These are phyloP conservation scores for Elasticomyces elasticus DNA, from an alignment of 495 filamentous ascomycete genomes.

Conservation along the genomic window DNA sequence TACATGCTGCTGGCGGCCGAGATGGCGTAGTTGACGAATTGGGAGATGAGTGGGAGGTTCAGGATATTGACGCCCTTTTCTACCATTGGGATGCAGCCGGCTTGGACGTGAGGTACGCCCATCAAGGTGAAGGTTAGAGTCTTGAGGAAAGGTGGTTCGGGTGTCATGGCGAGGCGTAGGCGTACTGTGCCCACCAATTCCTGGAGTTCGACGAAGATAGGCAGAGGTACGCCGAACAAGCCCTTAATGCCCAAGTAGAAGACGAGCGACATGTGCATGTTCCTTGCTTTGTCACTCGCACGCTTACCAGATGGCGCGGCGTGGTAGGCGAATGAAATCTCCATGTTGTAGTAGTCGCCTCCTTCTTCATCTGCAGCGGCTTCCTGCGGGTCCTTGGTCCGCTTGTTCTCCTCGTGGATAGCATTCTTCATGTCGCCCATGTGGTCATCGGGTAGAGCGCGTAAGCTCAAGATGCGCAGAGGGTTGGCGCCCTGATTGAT, in stretches of 20 bases:
- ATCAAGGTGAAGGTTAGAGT: constrained; percentile 87
- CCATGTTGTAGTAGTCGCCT: constrained; percentile 88
- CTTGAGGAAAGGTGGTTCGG: constrained; percentile 83
- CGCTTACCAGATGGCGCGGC: constrained; percentile 61
- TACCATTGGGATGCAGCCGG: constrained; percentile 86
- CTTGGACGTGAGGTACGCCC: constrained; percentile 78
- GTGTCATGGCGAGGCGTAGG: constrained; percentile 71
- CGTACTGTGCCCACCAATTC: constrained; percentile 79
- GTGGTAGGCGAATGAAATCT: constrained; percentile 88
- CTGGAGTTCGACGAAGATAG: constrained; percentile 78
- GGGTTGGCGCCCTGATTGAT: constrained; percentile 91
- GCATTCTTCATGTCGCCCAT: constrained; percentile 69
- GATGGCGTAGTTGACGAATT: constrained; percentile 97
- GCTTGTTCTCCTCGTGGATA: constrained; percentile 66
- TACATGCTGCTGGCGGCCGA: constrained; percentile 77
- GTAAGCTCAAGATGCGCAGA: constrained; percentile 76
- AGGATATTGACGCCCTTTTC: constrained; percentile 81
- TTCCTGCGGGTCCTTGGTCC: constrained; percentile 77
- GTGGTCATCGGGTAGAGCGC: constrained; percentile 62
- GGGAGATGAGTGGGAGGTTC: constrained; percentile 84
- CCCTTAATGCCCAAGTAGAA: constrained; percentile 86
- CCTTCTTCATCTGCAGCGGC: constrained; percentile 82
- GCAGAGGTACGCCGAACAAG: constrained; percentile 77
- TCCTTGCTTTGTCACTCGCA: constrained; percentile 68
- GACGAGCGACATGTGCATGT: constrained; percentile 90